These are phyloP conservation scores for Alternaria arbusti DNA, from an alignment of 2,329 filamentous ascomycete species.

Conservation along the genomic window DNA sequence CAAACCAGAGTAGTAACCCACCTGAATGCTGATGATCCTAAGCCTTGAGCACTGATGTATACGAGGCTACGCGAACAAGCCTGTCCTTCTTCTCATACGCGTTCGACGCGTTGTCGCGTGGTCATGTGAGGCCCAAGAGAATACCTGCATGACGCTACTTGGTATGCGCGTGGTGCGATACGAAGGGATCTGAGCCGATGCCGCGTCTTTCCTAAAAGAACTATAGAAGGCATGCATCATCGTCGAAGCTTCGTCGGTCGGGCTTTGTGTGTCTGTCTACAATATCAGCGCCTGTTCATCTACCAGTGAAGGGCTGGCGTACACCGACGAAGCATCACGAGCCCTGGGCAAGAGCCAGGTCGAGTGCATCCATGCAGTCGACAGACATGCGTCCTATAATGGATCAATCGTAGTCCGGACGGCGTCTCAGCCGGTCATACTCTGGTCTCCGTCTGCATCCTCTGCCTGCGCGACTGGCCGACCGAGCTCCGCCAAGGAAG, in stretches of 20 bases:
- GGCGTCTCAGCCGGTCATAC: slow-evolving; percentile 46
- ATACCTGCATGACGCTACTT: background rate
- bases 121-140: background rate
- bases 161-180: background rate
- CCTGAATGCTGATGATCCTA: background rate
- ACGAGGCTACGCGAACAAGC: background rate
- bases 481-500: slow-evolving; percentile 41
- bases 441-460: slow-evolving; percentile 35
- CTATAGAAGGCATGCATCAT: background rate
- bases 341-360: slow-evolving; percentile 27
- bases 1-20: background rate
- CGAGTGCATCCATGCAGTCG: slow-evolving; percentile 42
- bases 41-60: background rate
- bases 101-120: background rate
- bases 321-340: slow-evolving; percentile 11
- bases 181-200: background rate
- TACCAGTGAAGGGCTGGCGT: background rate
- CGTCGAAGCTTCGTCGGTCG: background rate
- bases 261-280: background rate
- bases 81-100: background rate
- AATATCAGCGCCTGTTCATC: slow-evolving; percentile 1
- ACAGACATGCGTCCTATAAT: slow-evolving; percentile 29
- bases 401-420: slow-evolving; percentile 36
- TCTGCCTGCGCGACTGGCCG: slow-evolving; percentile 26
- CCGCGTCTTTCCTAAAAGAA: background rate